phyloP scores from a whole-genome alignment of 148 eudicot species.

The Rhododendron ovatum region DNA sequence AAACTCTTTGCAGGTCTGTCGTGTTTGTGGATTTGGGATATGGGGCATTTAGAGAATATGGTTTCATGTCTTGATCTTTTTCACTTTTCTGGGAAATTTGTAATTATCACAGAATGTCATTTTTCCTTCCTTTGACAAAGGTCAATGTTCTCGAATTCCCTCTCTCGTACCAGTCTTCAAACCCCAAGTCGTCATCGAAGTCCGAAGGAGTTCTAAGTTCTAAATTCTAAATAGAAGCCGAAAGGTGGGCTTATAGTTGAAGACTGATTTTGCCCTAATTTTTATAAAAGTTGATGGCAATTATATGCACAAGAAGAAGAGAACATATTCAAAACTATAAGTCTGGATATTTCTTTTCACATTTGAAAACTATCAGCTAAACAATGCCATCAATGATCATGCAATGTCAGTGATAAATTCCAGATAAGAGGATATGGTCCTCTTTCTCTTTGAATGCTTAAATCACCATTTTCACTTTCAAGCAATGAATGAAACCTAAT shows the following conservation, averaged over 20 bases:
- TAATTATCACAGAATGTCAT: too few relatives aligned
- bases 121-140: neutral
- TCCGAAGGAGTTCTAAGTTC: neutral
- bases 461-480: neutral
- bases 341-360: neutral
- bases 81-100: too few relatives aligned
- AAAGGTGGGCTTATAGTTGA: neutral
- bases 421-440: neutral
- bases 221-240: neutral
- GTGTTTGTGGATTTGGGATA: neutral
- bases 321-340: neutral
- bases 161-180: neutral
- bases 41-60: neutral
- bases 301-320: neutral
- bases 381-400: neutral
- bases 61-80: neutral
- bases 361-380: neutral
- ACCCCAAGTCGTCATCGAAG: neutral
- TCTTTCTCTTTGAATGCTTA: neutral
- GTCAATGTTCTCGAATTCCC: neutral
- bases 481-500: neutral
- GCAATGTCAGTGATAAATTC: neutral
- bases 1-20: neutral
- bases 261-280: neutral
- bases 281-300: neutral